Evolutionary conservation across 371 early-diverging fungal species (phyloP).

Genomic region (Funneliformis caledonium): DNA sequence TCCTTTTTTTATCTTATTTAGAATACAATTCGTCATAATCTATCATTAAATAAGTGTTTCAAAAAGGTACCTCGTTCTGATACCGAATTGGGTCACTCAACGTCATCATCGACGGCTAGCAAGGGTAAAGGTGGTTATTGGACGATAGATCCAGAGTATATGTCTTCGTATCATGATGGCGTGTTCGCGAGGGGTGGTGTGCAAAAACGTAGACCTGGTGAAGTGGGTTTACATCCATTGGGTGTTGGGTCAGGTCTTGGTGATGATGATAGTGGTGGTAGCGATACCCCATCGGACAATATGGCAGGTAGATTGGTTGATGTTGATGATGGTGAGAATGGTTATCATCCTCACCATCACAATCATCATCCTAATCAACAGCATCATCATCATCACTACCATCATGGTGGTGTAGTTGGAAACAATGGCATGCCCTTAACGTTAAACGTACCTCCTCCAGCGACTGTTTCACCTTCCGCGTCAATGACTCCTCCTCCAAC

Average conservation of each 20-base stretch:
- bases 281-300: slow-evolving; percentile 27
- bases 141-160: slow-evolving; percentile 67
- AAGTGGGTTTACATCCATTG: slow-evolving; percentile 15
- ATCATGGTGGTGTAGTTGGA: not conserved
- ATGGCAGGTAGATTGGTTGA: slow-evolving; percentile 33
- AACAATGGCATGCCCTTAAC: not conserved
- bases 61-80: slow-evolving; percentile 87
- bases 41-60: slow-evolving; percentile 95
- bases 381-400: not conserved
- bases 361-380: not conserved
- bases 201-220: slow-evolving; percentile 40
- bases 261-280: slow-evolving; percentile 35
- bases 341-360: not conserved
- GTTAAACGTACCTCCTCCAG: not conserved
- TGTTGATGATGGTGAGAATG: slow-evolving; percentile 7
- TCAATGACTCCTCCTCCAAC: slow-evolving; percentile 10
- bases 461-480: not conserved
- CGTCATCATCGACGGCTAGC: not conserved
- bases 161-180: slow-evolving; percentile 39
- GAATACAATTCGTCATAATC: slow-evolving; percentile 99
- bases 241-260: not conserved
- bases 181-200: slow-evolving; percentile 40
- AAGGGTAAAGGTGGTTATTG: slow-evolving; percentile 98
- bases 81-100: slow-evolving; percentile 56
- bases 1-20: slow-evolving; percentile 42